Evolutionary conservation across 805 yeast species (phyloP), one percentile per base, ranked within the genome.

Genomic region (Myxozyma mucilagina): DNA sequence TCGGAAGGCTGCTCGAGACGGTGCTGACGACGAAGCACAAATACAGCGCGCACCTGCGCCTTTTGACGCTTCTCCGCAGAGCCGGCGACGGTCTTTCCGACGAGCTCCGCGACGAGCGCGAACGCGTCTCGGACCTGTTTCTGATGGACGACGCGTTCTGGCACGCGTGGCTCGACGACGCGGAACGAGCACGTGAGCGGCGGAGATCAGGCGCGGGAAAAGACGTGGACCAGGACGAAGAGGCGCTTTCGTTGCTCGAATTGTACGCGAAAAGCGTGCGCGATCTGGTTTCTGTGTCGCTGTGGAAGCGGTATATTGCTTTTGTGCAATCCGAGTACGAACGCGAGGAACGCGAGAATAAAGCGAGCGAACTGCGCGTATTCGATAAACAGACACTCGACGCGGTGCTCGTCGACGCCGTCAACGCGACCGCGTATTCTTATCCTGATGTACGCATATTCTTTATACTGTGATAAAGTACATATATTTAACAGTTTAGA

Each of bases 291-390:
- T 51, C 59, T 11, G 61, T 59, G 11, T 41, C 20, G 36, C 49
- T 60, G 31, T 65, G 68, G 68, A 31, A 47, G 11, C 41, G 58
- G 24, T 65, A 65, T 38, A 34, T 65, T 7, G 56, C 52, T 6
- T 65, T 59, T 35, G 20, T 59, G 34, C 24, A 41, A 11, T n/a
- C 16, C 6, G 47, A 53, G 44, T 41, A 53, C 32, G 54, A 48
- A 18, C 42, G 45, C 3, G 59, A 60, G 43, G 16, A 13, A 24
- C 29, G 41, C 34, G 51, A 44, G 38, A 42, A 29, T 4, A 47
- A 29, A 16, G 52, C 49, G 14, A 59, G 38, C 1, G 55, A 56
- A 16, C 14, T 35, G 42, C 16, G 47, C 16, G 43, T 60, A 39
- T 53, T 64, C 47, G 47, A 50, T 8, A 39, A 47, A 24, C 34